phyloP scores from a whole-genome alignment of 306 rosid species.

The Potentilla sterilis region DNA sequence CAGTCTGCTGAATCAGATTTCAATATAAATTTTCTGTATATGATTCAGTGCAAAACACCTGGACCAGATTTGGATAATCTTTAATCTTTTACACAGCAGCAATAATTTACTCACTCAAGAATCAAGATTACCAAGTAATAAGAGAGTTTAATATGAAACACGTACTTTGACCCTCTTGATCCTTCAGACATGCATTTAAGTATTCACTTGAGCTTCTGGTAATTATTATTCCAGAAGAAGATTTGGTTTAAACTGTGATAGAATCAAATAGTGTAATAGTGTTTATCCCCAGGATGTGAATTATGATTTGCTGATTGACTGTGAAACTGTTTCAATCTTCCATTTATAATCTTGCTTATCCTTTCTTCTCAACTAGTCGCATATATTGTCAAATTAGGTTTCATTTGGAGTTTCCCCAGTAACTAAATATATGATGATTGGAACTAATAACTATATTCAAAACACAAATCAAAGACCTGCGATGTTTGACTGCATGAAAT shows the following conservation, averaged over 20 bases:
- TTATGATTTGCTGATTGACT: slow-evolving; percentile 27
- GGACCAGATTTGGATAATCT: neutral
- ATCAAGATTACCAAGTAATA: neutral
- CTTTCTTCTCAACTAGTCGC: slow-evolving; percentile 13
- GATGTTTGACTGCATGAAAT: slow-evolving; percentile 32
- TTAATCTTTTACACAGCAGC: neutral
- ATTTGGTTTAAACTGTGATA: neutral
- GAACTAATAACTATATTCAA: slow-evolving; percentile 4
- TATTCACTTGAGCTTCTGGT: neutral
- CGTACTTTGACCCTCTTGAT: slow-evolving; percentile 1
- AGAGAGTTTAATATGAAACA: neutral
- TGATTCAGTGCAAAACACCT: slow-evolving; percentile 9
- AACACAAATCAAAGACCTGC: slow-evolving; percentile 21
- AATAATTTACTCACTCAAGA: neutral
- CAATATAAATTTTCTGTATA: slow-evolving; percentile 7
- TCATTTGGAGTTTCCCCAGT: slow-evolving; percentile 19
- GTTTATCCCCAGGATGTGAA: slow-evolving; percentile 3
- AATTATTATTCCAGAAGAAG: neutral
- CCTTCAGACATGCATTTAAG: neutral
- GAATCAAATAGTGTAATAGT: neutral
- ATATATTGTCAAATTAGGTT: slow-evolving; percentile 37
- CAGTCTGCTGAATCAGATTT: slow-evolving; percentile 44
- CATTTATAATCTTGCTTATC: slow-evolving; percentile 17
- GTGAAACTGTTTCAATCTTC: slow-evolving; percentile 12
- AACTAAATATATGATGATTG: slow-evolving; percentile 25